Base-by-base conservation (phyloP, 2,329 filamentous ascomycete genomes). In the Cercospora sesami region DNA sequence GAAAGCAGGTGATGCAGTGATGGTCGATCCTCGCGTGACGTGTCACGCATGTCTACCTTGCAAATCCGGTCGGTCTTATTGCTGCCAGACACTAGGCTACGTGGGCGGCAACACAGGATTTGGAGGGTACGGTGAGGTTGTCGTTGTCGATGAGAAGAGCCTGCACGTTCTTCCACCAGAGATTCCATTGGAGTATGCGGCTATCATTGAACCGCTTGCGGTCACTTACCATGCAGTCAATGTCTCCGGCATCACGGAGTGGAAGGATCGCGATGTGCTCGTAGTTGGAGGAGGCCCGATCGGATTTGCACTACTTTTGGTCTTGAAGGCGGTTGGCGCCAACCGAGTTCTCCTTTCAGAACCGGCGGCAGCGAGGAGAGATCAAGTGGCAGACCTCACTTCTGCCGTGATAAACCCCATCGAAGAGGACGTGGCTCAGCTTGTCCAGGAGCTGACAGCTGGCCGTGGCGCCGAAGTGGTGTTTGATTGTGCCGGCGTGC, bases 231-330 rank as follows among this genome's bases (percentile, higher is more conserved):
- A 72, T 58, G 73, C 72, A 8, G 51, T 74, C 18, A 69, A 68
- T 57, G 63, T 72, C 12, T 68, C 70, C 10, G 67, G 67, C 5
- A 39, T 73, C 5, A 31, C 39, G 1, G 62, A 68, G 7, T 73
- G 68, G 64, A 64, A 36, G 31, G 68, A 68, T 1, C 70, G 63
- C 18, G 64, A 67, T 36, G 66, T 72, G n/a, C 42, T 75, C 28
- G 70, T 75, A 5, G 18, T 75, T 5, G 73, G 73, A 2, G 73
- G 73, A 2, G 73, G 73, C 7, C 73, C 73, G 9, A 72, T 73
- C 42, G 73, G 73, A 3, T 70, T 75, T 31, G 67, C 68, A 7
- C 59, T 75, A 42, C 18, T 73, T 16, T 68, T 68, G 48, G 68
- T 70, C 39, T 39, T 75, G 9, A 66, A 64, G 31, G 72, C 70